phyloP scores from a whole-genome alignment of 495 filamentous ascomycete genomes.

The Neurospora sp. region DNA sequence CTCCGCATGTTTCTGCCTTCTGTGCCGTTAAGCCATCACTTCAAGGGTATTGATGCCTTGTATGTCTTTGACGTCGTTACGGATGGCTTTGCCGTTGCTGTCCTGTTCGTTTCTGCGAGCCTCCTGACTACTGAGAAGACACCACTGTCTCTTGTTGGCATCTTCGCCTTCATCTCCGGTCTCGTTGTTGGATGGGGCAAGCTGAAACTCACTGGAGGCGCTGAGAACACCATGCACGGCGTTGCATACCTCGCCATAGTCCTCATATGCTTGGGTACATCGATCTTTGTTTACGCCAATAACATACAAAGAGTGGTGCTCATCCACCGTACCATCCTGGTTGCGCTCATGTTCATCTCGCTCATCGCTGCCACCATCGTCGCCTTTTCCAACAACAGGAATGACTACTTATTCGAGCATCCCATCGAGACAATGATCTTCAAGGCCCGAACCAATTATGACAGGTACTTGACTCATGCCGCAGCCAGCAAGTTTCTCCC shows the following conservation, averaged over 20 bases:
- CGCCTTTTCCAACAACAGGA: slow-evolving; percentile 10
- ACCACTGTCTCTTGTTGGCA: slow-evolving; percentile 25
- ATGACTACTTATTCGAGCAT: slow-evolving; percentile 20
- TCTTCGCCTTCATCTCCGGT: slow-evolving; percentile 29
- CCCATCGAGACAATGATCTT: slow-evolving; percentile 45
- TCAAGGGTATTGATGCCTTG: slow-evolving; percentile 18
- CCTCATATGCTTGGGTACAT: slow-evolving; percentile 28
- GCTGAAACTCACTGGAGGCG: slow-evolving; percentile 24
- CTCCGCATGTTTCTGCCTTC: slow-evolving; percentile 5
- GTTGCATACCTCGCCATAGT: slow-evolving; percentile 18
- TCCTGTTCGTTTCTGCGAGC: slow-evolving; percentile 27
- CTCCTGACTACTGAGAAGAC: slow-evolving; percentile 31
- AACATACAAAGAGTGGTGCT: slow-evolving; percentile 30
- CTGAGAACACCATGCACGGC: slow-evolving; percentile 24
- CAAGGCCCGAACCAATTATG: slow-evolving; percentile 36
- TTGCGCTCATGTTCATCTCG: slow-evolving; percentile 22
- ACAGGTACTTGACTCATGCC: slow-evolving; percentile 34
- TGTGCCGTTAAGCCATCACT: slow-evolving; percentile 11
- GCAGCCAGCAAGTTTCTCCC: slow-evolving; percentile 40
- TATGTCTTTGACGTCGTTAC: slow-evolving; percentile 32
- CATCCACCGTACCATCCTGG: slow-evolving; percentile 28
- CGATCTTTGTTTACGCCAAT: slow-evolving; percentile 29
- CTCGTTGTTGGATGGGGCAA: slow-evolving; percentile 18
- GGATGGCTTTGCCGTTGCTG: slow-evolving; percentile 29
- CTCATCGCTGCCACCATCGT: slow-evolving; percentile 24